A percentile compares a stretch with the other conserved stretches of the same genome.
Conservation (phyloP, 257 asterid genomes). For the Nicotiana tomentosiformis region DNA sequence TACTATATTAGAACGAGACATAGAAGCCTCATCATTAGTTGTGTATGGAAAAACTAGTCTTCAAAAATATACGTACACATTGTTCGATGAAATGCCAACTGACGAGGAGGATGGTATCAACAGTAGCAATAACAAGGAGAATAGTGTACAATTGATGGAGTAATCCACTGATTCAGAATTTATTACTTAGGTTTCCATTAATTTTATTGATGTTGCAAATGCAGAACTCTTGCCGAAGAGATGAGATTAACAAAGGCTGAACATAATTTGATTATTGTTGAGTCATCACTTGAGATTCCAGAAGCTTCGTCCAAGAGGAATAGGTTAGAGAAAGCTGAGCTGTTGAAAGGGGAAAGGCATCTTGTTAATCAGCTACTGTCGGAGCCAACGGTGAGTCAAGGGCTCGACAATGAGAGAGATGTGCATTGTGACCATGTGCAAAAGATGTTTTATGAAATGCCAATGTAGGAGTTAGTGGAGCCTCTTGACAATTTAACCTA, state of each 20-base stretch:
- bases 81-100: neutral
- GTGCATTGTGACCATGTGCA: no score
- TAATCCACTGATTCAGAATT: no score
- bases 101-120: neutral
- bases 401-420: no score
- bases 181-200: neutral
- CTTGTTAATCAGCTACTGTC: no score
- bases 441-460: no score
- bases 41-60: neutral
- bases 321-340: no score
- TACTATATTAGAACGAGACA: neutral
- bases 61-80: neutral
- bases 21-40: neutral
- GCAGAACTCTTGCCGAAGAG: neutral
- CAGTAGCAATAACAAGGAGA: neutral
- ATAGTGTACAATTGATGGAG: neutral
- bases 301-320: neutral
- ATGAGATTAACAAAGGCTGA: neutral
- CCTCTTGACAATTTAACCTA: no score
- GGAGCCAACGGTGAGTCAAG: no score
- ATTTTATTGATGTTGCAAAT: neutral
- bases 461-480: no score
- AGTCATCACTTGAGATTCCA: neutral
- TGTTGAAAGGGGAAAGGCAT: no score
- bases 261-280: no score